phyloP scores from a whole-genome alignment of 768 basidiomycete species.

The Rhizopogon rudus region DNA sequence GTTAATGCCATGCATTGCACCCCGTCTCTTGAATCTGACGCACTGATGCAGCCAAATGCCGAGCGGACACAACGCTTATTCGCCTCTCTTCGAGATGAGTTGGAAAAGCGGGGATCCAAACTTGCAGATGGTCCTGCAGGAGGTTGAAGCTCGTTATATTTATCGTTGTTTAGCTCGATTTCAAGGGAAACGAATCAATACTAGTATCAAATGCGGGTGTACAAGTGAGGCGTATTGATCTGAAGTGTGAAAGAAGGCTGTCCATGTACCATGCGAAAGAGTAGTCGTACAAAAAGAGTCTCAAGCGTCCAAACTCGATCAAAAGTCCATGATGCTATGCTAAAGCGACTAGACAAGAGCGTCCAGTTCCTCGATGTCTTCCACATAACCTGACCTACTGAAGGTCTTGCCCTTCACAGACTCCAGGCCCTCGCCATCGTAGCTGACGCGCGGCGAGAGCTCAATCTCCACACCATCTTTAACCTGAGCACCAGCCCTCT shows the following conservation, averaged over 20 bases:
- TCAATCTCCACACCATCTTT: slow-evolving; percentile 80
- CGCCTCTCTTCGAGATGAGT: slow-evolving; percentile 75
- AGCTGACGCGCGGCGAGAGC: slow-evolving; percentile 82
- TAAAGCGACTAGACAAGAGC: slow-evolving; percentile 43
- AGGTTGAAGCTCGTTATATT: slow-evolving; percentile 29
- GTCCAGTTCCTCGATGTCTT: slow-evolving; percentile 65
- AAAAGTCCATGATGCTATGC: slow-evolving; percentile 3
- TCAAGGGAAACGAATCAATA: slow-evolving; percentile 1
- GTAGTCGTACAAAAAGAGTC: slow-evolving; percentile 3
- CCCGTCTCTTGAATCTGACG: slow-evolving; percentile 8
- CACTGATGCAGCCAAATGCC: slow-evolving; percentile 58
- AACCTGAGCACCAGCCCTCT: slow-evolving; percentile 70
- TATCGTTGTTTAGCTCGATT: not conserved
- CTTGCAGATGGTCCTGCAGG: slow-evolving; percentile 37
- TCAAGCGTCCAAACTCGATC: not conserved
- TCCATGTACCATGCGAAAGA: slow-evolving; percentile 2
- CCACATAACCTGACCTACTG: slow-evolving; percentile 68
- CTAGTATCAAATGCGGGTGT: slow-evolving; percentile 7
- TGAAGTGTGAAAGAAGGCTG: not conserved
- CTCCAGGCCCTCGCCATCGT: slow-evolving; percentile 90
- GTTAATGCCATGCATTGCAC: slow-evolving; percentile 1
- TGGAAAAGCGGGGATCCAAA: slow-evolving; percentile 64
- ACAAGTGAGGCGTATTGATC: slow-evolving; percentile 2
- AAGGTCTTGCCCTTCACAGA: slow-evolving; percentile 73
- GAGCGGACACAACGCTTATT: slow-evolving; percentile 81